These are phyloP conservation scores for Cardamine chenopodiifolia DNA, from an alignment of 345 rosid species.

Conservation along the genomic window DNA sequence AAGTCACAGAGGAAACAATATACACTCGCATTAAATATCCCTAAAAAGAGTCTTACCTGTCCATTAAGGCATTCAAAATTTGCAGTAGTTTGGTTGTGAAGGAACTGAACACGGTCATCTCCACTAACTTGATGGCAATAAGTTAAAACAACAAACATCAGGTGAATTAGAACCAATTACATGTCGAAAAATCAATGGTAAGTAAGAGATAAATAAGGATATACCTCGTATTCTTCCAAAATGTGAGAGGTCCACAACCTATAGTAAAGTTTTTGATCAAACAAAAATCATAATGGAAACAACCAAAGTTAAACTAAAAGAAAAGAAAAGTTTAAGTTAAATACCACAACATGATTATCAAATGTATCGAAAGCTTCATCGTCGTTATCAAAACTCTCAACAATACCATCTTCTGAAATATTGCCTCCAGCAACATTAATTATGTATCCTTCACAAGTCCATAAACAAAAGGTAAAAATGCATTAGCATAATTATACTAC, in stretches of 20 bases:
- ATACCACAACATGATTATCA: slow-evolving; percentile 66
- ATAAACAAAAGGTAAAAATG: not conserved
- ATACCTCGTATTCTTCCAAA: slow-evolving; percentile 90
- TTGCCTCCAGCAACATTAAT: slow-evolving; percentile 59
- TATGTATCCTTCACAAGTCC: slow-evolving; percentile 56
- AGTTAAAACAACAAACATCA: slow-evolving; percentile 5
- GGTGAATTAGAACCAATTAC: not conserved
- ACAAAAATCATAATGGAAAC: not conserved
- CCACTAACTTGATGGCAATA: slow-evolving; percentile 67
- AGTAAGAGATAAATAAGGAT: not conserved
- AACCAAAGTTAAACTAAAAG: not conserved
- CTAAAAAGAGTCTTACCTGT: slow-evolving; percentile 49
- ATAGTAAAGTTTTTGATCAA: not conserved
- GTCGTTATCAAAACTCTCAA: slow-evolving; percentile 79
- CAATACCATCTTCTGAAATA: slow-evolving; percentile 73
- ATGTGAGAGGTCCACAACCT: slow-evolving; percentile 83
- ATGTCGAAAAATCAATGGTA: not conserved
- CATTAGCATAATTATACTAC: not conserved
- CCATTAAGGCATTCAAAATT: slow-evolving; percentile 77
- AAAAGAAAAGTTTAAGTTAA: slow-evolving; percentile 18
- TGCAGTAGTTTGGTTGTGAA: slow-evolving; percentile 94
- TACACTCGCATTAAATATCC: not conserved
- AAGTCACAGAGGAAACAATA: slow-evolving; percentile 25
- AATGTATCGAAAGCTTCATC: slow-evolving; percentile 84
- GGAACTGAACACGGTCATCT: slow-evolving; percentile 86